Conservation (phyloP, 768 basidiomycete genomes). For the Pisolithus sp. region DNA sequence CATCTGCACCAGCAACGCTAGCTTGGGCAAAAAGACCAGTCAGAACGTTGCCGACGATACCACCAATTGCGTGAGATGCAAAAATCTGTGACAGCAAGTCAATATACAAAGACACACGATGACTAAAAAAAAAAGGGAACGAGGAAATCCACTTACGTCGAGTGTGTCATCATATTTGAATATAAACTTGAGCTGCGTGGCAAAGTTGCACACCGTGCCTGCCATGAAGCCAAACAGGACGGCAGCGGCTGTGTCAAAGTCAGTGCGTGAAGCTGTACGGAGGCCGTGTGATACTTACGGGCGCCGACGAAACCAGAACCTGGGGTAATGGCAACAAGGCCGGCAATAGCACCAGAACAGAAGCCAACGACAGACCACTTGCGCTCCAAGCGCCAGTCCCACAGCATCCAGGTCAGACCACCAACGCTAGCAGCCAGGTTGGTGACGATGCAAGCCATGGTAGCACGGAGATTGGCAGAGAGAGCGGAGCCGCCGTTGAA, state of each 20-base stretch:
- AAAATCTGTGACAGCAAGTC: conserved; percentile 56
- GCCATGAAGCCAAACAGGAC: conserved; percentile 82
- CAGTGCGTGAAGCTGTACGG: not conserved
- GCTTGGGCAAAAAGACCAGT: conserved; percentile 86
- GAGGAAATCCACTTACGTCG: conserved; percentile 44
- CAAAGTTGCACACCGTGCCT: conserved; percentile 84
- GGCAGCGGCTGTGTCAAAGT: conserved; percentile 51
- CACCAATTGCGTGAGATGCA: conserved; percentile 76
- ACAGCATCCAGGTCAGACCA: conserved; percentile 88
- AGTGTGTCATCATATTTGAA: conserved; percentile 73
- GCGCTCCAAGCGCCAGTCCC: conserved; percentile 89
- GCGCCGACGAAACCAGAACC: conserved; percentile 76
- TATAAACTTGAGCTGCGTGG: conserved; percentile 90
- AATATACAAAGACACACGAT: not conserved
- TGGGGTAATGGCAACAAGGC: conserved; percentile 87
- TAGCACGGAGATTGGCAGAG: conserved; percentile 80
- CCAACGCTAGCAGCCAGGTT: conserved; percentile 89
- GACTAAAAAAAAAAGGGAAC: not conserved
- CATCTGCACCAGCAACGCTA: conserved; percentile 77
- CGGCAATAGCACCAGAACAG: conserved; percentile 90
- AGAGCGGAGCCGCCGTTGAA: conserved; percentile 94
- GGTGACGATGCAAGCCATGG: conserved; percentile 87
- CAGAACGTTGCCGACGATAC: conserved; percentile 73
- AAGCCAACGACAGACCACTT: conserved; percentile 95
- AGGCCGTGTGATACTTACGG: conserved; percentile 36